Evolutionary conservation across 768 basidiomycete species (phyloP).

Genomic region (Artomyces pyxidatus): DNA sequence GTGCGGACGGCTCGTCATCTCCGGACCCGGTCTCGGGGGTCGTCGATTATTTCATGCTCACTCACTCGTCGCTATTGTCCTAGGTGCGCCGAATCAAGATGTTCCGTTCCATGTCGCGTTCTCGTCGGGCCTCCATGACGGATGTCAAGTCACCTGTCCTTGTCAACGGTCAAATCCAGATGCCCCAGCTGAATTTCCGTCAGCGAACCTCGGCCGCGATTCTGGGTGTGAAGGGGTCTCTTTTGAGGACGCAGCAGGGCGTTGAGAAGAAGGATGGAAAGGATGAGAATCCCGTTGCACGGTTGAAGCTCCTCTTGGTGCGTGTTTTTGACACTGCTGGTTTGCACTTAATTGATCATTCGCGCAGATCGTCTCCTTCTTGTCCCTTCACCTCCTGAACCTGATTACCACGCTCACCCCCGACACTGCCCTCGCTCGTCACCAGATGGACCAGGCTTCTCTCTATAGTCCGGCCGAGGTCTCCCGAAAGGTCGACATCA

Average conservation of each 20-base stretch:
- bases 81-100: conserved; percentile 68
- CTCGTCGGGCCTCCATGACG: conserved; percentile 21
- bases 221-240: conserved; percentile 44
- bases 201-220: conserved; percentile 23
- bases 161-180: conserved; percentile 16
- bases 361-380: conserved; percentile 76
- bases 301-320: conserved; percentile 83
- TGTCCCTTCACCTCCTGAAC: conserved; percentile 86
- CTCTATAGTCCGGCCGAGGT: conserved; percentile 18
- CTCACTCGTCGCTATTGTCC: conserved; percentile 9
- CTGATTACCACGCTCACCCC: conserved; percentile 85
- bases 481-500: conserved; percentile 59
- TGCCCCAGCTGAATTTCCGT: conserved; percentile 17
- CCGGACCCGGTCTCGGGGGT: no score
- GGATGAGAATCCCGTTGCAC: conserved; percentile 73
- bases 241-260: conserved; percentile 27
- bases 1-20: no score
- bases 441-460: conserved; percentile 27
- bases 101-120: conserved; percentile 41
- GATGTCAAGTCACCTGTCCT: conserved; percentile 15
- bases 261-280: conserved; percentile 34
- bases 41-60: conserved; percentile 9
- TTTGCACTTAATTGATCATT: not conserved
- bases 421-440: conserved; percentile 43
- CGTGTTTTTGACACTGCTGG: conserved; percentile 20